Percentiles rank a stretch among this genome's conserved stretches.
phyloP scores from a whole-genome alignment of 768 basidiomycete genomes.

The Mycena pura region DNA sequence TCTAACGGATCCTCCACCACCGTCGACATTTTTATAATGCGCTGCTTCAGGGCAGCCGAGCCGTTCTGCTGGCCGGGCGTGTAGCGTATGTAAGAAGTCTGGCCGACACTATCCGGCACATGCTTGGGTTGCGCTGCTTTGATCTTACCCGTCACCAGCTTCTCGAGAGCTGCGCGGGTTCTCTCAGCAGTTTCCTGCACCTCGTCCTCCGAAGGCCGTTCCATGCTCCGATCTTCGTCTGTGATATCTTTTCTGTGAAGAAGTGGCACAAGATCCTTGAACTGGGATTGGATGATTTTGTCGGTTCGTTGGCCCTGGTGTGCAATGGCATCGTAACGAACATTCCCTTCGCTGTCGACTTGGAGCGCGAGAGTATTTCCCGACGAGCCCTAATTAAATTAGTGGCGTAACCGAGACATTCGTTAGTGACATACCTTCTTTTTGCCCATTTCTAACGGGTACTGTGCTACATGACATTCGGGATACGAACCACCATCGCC shows the following conservation, averaged over 20 bases:
- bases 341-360: constrained; percentile 95
- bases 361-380: constrained; percentile 96
- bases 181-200: constrained; percentile 90
- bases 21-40: constrained; percentile 99
- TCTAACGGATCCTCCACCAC: constrained; percentile 98
- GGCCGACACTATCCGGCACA: constrained; percentile 83
- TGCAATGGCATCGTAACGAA: constrained; percentile 96
- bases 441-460: constrained; percentile 92
- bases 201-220: constrained; percentile 92
- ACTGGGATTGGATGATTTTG: constrained; percentile 90
- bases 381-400: constrained; percentile 70
- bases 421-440: constrained; percentile 74
- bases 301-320: constrained; percentile 91
- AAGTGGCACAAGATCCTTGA: constrained; percentile 96
- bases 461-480: constrained; percentile 97
- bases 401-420: constrained; percentile 1
- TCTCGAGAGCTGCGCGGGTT: constrained; percentile 90
- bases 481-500: constrained; percentile 90
- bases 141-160: constrained; percentile 93
- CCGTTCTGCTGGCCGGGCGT: constrained; percentile 91
- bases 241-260: constrained; percentile 86
- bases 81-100: constrained; percentile 92
- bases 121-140: constrained; percentile 98
- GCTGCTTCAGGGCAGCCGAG: constrained; percentile 76
- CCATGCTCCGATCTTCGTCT: constrained; percentile 78